A percentile compares a stretch with the other conserved stretches of the same genome.
Conservation (phyloP, 352 stramenopile species). For the Phytopythium vexans region DNA sequence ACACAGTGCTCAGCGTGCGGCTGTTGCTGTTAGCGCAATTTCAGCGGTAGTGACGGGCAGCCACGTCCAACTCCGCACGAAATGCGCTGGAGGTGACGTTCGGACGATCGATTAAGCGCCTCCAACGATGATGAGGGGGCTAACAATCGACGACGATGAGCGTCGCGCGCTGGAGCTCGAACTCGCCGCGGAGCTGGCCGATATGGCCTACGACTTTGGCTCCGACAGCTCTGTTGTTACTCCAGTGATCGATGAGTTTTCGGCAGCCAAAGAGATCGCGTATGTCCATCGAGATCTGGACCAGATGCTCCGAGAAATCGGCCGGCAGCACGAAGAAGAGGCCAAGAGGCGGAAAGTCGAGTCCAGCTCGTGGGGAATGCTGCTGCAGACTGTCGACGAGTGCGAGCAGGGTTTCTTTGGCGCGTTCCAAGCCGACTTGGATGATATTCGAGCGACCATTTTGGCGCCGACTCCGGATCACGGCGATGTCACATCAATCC, state of each 20-base stretch:
- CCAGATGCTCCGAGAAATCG: slow-evolving; percentile 13
- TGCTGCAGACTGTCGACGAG: slow-evolving; percentile 34
- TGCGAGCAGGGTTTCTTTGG: slow-evolving; percentile 42
- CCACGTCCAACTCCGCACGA: background rate
- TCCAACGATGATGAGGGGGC: background rate
- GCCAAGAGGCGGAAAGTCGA: background rate
- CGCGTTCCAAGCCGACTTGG: slow-evolving; percentile 21
- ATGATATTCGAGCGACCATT: slow-evolving; percentile 23
- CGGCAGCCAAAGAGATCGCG: background rate
- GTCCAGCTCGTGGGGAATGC: slow-evolving; percentile 18
- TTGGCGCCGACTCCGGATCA: background rate
- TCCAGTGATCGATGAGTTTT: background rate
- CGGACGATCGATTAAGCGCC: background rate
- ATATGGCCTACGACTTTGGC: slow-evolving; percentile 10
- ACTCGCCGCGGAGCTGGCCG: slow-evolving; percentile 33
- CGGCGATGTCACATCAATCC: too few species aligned
- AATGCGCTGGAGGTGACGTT: too few species aligned
- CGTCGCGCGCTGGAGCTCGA: slow-evolving; percentile 40
- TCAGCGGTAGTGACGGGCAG: background rate
- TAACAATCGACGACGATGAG: slow-evolving; percentile 39
- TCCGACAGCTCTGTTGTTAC: slow-evolving; percentile 2
- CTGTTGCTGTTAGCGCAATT: too few species aligned
- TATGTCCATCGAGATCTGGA: slow-evolving; percentile 39
- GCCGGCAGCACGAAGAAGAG: background rate
- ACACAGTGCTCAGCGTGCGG: too few species aligned